Evolutionary conservation across 108 stramenopile species (phyloP).

Genomic region (Nitzschia palea): DNA sequence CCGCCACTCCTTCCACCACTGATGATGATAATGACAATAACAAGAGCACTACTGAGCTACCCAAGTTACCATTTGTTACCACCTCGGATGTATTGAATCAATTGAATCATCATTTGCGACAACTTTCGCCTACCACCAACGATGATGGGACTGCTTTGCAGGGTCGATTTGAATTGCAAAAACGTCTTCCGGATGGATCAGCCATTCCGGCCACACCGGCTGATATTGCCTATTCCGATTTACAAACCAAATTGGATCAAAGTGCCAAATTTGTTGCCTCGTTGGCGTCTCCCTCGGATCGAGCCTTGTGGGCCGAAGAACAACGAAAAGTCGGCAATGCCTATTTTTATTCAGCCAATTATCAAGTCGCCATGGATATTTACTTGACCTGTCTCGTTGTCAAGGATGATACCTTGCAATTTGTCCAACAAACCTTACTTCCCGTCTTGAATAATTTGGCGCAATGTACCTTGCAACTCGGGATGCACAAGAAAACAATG

Average conservation of each 20-base stretch:
- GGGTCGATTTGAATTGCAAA: conserved; percentile 69
- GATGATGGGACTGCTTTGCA: not conserved
- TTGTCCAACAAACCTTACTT: conserved; percentile 49
- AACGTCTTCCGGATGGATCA: conserved; percentile 73
- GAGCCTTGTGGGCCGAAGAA: conserved; percentile 60
- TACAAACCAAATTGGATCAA: conserved; percentile 72
- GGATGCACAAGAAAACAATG: conserved; percentile 73
- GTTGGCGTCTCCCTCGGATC: conserved; percentile 32
- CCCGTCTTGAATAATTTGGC: conserved; percentile 86
- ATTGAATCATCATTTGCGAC: conserved; percentile 26
- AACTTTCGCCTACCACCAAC: conserved; percentile 5
- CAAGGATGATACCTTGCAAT: conserved; percentile 23
- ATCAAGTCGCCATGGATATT: conserved; percentile 79
- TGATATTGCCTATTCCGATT: conserved; percentile 69
- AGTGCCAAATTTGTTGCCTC: conserved; percentile 48
- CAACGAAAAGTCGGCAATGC: conserved; percentile 68
- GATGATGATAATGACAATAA: too few species aligned
- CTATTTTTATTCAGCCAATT: conserved; percentile 57
- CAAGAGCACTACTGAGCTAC: too few species aligned
- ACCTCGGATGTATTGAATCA: conserved; percentile 38
- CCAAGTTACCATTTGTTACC: conserved; percentile 25
- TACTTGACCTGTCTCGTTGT: conserved; percentile 86
- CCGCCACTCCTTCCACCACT: too few species aligned
- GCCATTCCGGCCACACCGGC: conserved; percentile 52
- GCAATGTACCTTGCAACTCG: conserved; percentile 73